A percentile compares a stretch with the other conserved stretches of the same genome.
phyloP scores from a whole-genome alignment of 345 rosid species.

The Corchorus olitorius region DNA sequence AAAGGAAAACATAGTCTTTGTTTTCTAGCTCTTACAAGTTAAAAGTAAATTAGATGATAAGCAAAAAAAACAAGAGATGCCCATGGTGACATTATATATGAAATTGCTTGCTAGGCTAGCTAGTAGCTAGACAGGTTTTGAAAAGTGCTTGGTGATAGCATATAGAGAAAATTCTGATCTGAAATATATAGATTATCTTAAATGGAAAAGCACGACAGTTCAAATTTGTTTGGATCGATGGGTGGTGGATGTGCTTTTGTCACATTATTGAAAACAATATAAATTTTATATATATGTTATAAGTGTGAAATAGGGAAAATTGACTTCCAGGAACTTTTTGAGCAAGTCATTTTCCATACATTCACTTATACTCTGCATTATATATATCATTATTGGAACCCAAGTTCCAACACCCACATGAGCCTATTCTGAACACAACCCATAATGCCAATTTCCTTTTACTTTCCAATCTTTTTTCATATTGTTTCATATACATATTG shows the following conservation, averaged over 20 bases:
- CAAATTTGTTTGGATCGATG: slow-evolving; percentile 19
- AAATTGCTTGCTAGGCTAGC: too few species aligned
- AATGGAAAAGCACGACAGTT: neutral
- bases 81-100: too few species aligned
- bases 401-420: slow-evolving; percentile 61
- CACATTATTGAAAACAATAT: slow-evolving; percentile 21
- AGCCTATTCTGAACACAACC: slow-evolving; percentile 22
- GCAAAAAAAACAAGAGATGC: too few species aligned
- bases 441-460: slow-evolving; percentile 13
- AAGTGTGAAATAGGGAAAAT: slow-evolving; percentile 25
- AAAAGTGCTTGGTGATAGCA: too few species aligned
- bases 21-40: too few species aligned
- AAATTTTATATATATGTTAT: neutral
- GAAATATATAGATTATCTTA: neutral
- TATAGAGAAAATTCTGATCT: too few species aligned
- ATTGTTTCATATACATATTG: too few species aligned
- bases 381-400: slow-evolving; percentile 51
- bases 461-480: too few species aligned
- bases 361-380: slow-evolving; percentile 41
- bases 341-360: slow-evolving; percentile 40
- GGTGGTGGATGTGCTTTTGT: neutral
- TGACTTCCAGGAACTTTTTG: slow-evolving; percentile 29
- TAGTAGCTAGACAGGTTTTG: too few species aligned
- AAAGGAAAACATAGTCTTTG: too few species aligned
- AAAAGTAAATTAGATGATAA: too few species aligned